phyloP scores from a whole-genome alignment of 768 basidiomycete species.

The Austroboletus eburneus region DNA sequence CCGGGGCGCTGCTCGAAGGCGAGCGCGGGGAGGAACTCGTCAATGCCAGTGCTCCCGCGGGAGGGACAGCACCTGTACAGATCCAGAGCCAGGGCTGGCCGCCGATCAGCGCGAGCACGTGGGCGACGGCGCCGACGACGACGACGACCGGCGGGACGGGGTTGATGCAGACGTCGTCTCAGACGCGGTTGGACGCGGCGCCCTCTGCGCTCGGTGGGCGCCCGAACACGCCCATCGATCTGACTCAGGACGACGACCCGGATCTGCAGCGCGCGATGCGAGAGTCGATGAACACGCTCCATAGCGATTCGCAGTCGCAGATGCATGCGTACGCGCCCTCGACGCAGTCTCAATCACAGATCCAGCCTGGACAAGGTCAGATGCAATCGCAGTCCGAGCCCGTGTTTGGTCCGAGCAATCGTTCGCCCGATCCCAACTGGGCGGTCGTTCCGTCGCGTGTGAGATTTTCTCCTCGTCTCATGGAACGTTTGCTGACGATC shows the following conservation, averaged over 20 bases:
- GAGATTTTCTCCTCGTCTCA: conserved; percentile 9
- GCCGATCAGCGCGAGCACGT: too few species aligned
- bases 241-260: conserved; percentile 55
- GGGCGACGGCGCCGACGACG: too few species aligned
- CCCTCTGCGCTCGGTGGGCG: conserved; percentile 13
- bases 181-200: conserved; percentile 12
- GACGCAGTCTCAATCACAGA: not conserved
- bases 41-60: too few species aligned
- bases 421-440: conserved; percentile 64
- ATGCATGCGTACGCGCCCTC: not conserved
- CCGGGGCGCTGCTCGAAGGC: conserved; percentile 50
- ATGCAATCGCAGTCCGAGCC: conserved; percentile 22
- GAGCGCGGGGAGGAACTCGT: conserved; percentile 38
- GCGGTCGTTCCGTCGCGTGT: conserved; percentile 69
- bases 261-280: conserved; percentile 49
- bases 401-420: conserved; percentile 55
- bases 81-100: too few species aligned
- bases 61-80: too few species aligned
- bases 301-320: conserved; percentile 21
- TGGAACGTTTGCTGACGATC: not conserved
- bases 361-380: not conserved
- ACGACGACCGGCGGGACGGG: too few species aligned
- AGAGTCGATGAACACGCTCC: conserved; percentile 45
- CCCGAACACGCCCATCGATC: conserved; percentile 45
- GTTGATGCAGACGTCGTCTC: not conserved